Conservation (phyloP, 257 asterid species). For the Echium plantagineum region DNA sequence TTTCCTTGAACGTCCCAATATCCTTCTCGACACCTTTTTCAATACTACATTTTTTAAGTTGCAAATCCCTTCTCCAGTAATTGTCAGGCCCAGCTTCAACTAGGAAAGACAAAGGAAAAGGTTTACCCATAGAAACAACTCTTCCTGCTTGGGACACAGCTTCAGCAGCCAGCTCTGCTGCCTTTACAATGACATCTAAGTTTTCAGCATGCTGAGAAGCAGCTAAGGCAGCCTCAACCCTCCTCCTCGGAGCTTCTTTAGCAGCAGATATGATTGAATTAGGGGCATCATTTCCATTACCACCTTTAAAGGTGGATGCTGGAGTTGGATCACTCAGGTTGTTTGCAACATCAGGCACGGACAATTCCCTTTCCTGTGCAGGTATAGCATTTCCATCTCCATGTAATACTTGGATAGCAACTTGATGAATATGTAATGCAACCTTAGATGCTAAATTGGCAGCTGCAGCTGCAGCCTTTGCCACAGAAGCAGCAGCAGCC, state of each 20-base stretch:
- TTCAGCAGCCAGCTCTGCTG: slow-evolving; percentile 94
- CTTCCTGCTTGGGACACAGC: slow-evolving; percentile 94
- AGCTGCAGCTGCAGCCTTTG: slow-evolving; percentile 97
- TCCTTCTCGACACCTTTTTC: slow-evolving; percentile 11
- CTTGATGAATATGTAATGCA: no score
- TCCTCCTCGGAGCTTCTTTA: slow-evolving; percentile 82
- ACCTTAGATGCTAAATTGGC: slow-evolving; percentile 27
- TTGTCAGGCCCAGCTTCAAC: slow-evolving; percentile 70
- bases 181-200: slow-evolving; percentile 77
- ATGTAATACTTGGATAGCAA: no score
- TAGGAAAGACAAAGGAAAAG: slow-evolving; percentile 54
- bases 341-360: slow-evolving; percentile 23
- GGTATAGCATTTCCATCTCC: no score
- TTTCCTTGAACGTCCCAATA: background rate
- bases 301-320: slow-evolving; percentile 12
- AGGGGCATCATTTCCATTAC: slow-evolving; percentile 39
- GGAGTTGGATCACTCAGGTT: slow-evolving; percentile 40
- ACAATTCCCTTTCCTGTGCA: slow-evolving; percentile 1
- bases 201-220: slow-evolving; percentile 86
- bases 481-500: slow-evolving; percentile 96
- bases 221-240: slow-evolving; percentile 87
- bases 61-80: slow-evolving; percentile 48
- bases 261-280: slow-evolving; percentile 59
- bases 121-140: slow-evolving; percentile 73
- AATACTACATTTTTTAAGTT: background rate